These are phyloP conservation scores for Eutrema japonicum DNA, from an alignment of 345 rosid species.

Conservation along the genomic window DNA sequence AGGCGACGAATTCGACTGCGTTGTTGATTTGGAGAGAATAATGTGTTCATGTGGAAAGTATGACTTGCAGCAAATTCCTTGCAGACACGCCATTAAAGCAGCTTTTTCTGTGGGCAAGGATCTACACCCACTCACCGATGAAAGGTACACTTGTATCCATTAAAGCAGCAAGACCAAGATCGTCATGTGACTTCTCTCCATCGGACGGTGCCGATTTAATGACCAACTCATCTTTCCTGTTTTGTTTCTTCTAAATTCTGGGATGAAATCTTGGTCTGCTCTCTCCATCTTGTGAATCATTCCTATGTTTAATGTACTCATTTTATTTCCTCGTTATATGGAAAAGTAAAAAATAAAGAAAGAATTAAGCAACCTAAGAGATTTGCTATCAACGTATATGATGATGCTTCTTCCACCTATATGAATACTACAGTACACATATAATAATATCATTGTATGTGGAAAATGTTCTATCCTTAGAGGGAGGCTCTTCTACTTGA, in stretches of 20 bases:
- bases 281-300: constrained; percentile 24
- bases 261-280: constrained; percentile 41
- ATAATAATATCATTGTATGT: not conserved
- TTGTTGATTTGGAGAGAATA: too few relatives aligned
- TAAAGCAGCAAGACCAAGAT: too few relatives aligned
- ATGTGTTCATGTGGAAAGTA: too few relatives aligned
- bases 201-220: too few relatives aligned
- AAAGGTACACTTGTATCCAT: too few relatives aligned
- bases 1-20: too few relatives aligned
- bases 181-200: constrained; percentile 47
- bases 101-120: too few relatives aligned
- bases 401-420: not conserved
- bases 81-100: too few relatives aligned
- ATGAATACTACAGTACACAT: not conserved
- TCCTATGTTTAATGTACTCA: constrained; percentile 32
- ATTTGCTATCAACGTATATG: not conserved
- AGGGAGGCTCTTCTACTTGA: too few relatives aligned
- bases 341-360: not conserved
- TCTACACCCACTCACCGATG: too few relatives aligned
- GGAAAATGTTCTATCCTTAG: not conserved
- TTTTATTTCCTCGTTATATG: constrained; percentile 1
- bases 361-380: too few relatives aligned
- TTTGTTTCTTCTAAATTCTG: not conserved
- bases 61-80: too few relatives aligned
- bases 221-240: constrained; percentile 36